These are phyloP conservation scores for Termitomyces sp. DNA, from an alignment of 768 basidiomycete genomes.

Conservation along the genomic window DNA sequence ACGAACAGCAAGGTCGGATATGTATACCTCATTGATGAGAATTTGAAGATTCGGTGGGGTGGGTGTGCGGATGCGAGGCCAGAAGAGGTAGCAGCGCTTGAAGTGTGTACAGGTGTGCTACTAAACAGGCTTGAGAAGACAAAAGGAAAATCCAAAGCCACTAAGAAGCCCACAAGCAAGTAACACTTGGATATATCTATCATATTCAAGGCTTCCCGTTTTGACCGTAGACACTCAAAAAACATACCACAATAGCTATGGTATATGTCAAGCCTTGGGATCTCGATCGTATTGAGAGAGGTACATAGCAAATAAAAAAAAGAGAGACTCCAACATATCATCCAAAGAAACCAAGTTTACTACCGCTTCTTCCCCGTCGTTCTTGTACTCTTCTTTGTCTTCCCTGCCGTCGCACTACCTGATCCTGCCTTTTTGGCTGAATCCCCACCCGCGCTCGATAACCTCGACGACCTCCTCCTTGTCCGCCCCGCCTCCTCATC, in stretches of 20 bases:
- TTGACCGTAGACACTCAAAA: background rate
- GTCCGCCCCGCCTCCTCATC: constrained; percentile 29
- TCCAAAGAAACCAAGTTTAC: background rate
- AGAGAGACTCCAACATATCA: background rate
- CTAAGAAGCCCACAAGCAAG: background rate
- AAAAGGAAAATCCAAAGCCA: background rate
- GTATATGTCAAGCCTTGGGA: background rate
- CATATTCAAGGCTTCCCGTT: background rate
- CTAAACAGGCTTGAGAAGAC: constrained; percentile 48
- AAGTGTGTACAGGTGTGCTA: constrained; percentile 65
- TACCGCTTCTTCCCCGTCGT: constrained; percentile 16
- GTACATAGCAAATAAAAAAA: background rate
- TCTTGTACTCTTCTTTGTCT: constrained; percentile 8
- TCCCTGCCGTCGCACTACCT: constrained; percentile 17
- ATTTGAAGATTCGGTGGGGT: constrained; percentile 86
- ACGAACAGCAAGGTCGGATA: constrained; percentile 89
- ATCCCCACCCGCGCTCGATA: constrained; percentile 24
- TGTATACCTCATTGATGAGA: constrained; percentile 84
- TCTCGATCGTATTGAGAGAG: background rate
- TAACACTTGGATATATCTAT: background rate
- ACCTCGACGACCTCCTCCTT: constrained; percentile 38
- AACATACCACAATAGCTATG: background rate
- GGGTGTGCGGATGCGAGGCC: constrained; percentile 79
- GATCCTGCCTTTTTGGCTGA: constrained; percentile 14
- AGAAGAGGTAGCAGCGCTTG: constrained; percentile 65